Base-by-base conservation (phyloP, 495 filamentous ascomycete genomes). In the Aspergillus leporis region DNA sequence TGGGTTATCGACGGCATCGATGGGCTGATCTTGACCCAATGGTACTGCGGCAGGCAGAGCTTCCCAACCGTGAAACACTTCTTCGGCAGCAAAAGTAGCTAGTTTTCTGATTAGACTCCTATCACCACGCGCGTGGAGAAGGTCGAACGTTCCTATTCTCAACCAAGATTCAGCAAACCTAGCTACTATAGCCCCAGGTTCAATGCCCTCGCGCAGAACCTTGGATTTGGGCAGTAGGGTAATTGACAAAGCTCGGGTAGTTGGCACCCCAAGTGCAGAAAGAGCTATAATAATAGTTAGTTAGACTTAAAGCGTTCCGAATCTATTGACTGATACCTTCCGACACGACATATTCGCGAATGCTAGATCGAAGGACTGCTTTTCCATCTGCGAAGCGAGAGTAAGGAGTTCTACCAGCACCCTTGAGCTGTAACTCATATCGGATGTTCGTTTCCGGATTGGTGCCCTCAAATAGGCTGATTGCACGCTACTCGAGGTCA, bases 301-400 rank as follows among this genome's bases (percentile, higher is more conserved):
- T 36, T 21, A 47, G 21, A 2, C 21, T 23, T 19, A 43, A 14
- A 22, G 21, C 1, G 34, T 19, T 18, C 45, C 19, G 18, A 12
- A 38, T n/a, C 43, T 10, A 25, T n/a, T 19, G 30, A 7, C 22
- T 32, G 18, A 40, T 66, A 79, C 82, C 82, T 78, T 98, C 94
- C 49, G 88, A 92, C 23, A 96, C 92, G 36, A 98, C 69, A 62
- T 92, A 98, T 80, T 98, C 94, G 36, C 94, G 84, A 58, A 98
- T 95, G 66, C 90, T 93, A 28, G 88, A 92, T 48, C 94, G 78
- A 21, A 98, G 78, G 12, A 98, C 94, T 3, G 94, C 94, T 67
- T 94, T 93, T 28, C 94, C 94, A 74, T 98, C 94, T n/a, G 94
- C 94, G 64, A 98, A 98, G 13, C 94, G 88, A 21, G 90, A 94